Percentiles rank a stretch among this genome's conserved stretches.
These are phyloP conservation scores for Simplicillium aogashimaense DNA, from an alignment of 2,329 filamentous ascomycete species.

Conservation along the genomic window DNA sequence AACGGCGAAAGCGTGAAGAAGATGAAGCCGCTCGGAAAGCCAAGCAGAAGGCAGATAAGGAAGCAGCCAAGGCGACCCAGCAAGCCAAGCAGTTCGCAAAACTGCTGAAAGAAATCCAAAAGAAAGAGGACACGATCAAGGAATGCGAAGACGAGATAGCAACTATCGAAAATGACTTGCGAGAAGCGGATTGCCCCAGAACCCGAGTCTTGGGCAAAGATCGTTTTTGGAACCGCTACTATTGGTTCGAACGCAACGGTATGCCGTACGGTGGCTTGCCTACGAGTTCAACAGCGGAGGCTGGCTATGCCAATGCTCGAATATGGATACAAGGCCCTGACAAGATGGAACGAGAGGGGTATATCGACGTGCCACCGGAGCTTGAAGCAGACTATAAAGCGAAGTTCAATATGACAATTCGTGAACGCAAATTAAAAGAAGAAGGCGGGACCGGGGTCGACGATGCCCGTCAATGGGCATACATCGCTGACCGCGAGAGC, in stretches of 20 bases:
- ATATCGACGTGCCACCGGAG: slow-evolving; percentile 67
- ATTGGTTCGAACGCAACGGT: slow-evolving; percentile 97
- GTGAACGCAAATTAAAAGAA: slow-evolving; percentile 75
- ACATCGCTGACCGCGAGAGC: slow-evolving; percentile 70
- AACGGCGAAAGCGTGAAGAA: slow-evolving; percentile 68
- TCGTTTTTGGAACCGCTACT: slow-evolving; percentile 96
- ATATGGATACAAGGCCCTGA: slow-evolving; percentile 96
- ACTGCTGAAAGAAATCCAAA: slow-evolving; percentile 78
- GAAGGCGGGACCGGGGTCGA: slow-evolving; percentile 74
- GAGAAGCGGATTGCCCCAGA: slow-evolving; percentile 86
- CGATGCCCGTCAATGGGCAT: slow-evolving; percentile 79
- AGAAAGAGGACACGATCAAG: slow-evolving; percentile 71
- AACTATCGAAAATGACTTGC: slow-evolving; percentile 79
- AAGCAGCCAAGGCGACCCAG: slow-evolving; percentile 50
- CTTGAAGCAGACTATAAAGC: slow-evolving; percentile 66
- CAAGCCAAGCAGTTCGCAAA: slow-evolving; percentile 85
- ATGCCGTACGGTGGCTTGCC: slow-evolving; percentile 92
- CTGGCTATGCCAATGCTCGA: slow-evolving; percentile 86
- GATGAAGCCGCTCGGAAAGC: slow-evolving; percentile 67
- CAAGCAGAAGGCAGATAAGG: slow-evolving; percentile 61
- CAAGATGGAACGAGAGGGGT: slow-evolving; percentile 75
- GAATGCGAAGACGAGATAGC: slow-evolving; percentile 79
- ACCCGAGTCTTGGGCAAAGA: slow-evolving; percentile 87
- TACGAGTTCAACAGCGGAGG: slow-evolving; percentile 75
- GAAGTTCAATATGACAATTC: slow-evolving; percentile 72